phyloP scores from a whole-genome alignment of 2,329 filamentous ascomycete genomes.

The Fusarium nodosum region DNA sequence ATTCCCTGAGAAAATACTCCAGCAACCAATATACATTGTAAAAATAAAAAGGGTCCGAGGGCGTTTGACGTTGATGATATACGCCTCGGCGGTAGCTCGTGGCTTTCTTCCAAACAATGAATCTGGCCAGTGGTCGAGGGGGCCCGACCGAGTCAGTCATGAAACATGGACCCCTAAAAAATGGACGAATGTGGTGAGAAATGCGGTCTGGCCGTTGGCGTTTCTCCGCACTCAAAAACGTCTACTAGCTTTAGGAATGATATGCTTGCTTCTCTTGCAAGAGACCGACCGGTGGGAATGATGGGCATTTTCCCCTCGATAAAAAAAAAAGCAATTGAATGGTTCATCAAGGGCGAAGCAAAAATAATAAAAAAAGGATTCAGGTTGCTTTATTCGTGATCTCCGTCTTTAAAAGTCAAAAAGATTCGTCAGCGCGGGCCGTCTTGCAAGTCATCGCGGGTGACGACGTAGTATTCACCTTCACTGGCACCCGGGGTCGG shows the following conservation, averaged over 20 bases:
- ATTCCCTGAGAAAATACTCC: constrained; percentile 28
- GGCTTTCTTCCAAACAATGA: constrained; percentile 29
- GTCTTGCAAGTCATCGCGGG: constrained; percentile 51
- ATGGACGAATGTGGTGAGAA: constrained; percentile 13
- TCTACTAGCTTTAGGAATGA: constrained; percentile 28
- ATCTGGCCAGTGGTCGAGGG: constrained; percentile 28
- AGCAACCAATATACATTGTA: constrained; percentile 25
- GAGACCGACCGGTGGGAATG: constrained; percentile 17
- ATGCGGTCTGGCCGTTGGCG: constrained; percentile 21
- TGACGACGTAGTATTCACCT: constrained; percentile 68
- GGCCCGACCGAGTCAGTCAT: constrained; percentile 28
- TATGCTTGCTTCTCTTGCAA: constrained; percentile 26
- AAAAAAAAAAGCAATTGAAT: constrained; percentile 35
- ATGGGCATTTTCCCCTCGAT: constrained; percentile 5
- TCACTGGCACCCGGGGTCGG: constrained; percentile 72
- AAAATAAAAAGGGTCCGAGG: background rate
- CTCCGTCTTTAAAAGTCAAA: constrained; percentile 54
- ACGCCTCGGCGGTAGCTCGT: constrained; percentile 31
- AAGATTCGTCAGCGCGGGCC: constrained; percentile 50
- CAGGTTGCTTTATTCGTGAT: constrained; percentile 52
- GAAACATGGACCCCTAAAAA: constrained; percentile 32
- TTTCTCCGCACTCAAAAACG: constrained; percentile 29
- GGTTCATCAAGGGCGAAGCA: constrained; percentile 21
- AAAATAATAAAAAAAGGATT: constrained; percentile 7
- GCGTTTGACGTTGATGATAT: constrained; percentile 25